These are phyloP conservation scores for Arthrobotrys sphaeroides DNA, from an alignment of 2,329 filamentous ascomycete genomes.

Conservation along the genomic window DNA sequence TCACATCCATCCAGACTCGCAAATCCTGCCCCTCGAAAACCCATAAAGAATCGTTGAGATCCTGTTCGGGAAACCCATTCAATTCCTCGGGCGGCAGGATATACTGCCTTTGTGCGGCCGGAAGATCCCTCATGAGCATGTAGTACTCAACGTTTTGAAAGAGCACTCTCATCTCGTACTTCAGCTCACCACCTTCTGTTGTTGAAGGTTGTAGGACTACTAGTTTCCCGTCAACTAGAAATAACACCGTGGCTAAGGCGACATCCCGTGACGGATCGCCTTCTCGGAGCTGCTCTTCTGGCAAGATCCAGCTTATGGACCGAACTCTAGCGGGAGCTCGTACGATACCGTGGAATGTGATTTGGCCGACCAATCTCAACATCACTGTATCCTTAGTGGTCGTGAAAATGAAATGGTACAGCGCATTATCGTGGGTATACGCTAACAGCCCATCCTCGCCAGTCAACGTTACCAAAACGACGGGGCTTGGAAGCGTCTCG, in stretches of 20 bases:
- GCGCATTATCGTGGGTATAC: slow-evolving; percentile 94
- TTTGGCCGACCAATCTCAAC: slow-evolving; percentile 93
- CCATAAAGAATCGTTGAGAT: slow-evolving; percentile 88
- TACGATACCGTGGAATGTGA: slow-evolving; percentile 95
- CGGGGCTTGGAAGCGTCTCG: slow-evolving; percentile 80
- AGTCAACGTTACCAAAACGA: slow-evolving; percentile 87
- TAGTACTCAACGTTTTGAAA: slow-evolving; percentile 97
- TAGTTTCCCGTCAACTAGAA: slow-evolving; percentile 96
- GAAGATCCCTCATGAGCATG: slow-evolving; percentile 87
- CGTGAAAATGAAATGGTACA: slow-evolving; percentile 93
- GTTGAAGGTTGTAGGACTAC: slow-evolving; percentile 88
- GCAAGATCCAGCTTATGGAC: slow-evolving; percentile 93
- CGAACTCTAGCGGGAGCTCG: slow-evolving; percentile 90
- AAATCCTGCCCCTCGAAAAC: slow-evolving; percentile 88
- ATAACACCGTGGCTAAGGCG: slow-evolving; percentile 88
- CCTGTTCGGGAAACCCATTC: slow-evolving; percentile 60
- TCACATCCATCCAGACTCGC: slow-evolving; percentile 80
- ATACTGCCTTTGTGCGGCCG: slow-evolving; percentile 58
- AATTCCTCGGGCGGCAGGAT: slow-evolving; percentile 36
- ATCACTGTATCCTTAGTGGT: slow-evolving; percentile 72
- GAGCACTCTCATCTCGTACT: slow-evolving; percentile 98
- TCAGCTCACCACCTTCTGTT: slow-evolving; percentile 82
- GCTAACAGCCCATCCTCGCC: slow-evolving; percentile 94
- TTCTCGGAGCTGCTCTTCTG: slow-evolving; percentile 85
- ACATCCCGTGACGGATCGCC: slow-evolving; percentile 97